Evolutionary conservation across 345 rosid genomes (phyloP), one percentile per base, ranked within the genome.

Genomic region (Dovyalis caffra): DNA sequence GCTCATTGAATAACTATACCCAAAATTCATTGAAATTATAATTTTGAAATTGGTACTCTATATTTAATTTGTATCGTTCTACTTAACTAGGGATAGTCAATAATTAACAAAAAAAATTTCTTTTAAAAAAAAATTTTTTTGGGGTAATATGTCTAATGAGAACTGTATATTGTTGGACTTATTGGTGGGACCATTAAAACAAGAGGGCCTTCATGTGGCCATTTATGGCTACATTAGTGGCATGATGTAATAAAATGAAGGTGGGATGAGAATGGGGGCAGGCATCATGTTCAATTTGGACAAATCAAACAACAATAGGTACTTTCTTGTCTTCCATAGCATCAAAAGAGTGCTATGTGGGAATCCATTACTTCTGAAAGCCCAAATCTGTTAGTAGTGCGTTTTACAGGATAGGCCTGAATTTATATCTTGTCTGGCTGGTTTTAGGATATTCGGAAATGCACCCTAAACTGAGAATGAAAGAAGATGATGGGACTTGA

Each of bases 241-340:
- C 26, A 26, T 28, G 15, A 40, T 3, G 47, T 57, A 28, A 5
- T 5, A 57, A 23, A n/a, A 8, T 6, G 18, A 5, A 1, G 45
- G 57, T 26, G 66, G 57, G 20, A 35, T 28, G 18, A 33, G 26
- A 51, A 21, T 51, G 9, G 57, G 23, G 2, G 0, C 28, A 26
- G 60, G 11, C 61, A 18, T 6, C 43, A 33, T 53, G n/a, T 31
- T n/a, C 51, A 11, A 8, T 71, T 38, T 58, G 64, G 74, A 71
- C 35, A 60, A 37, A 57, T 61, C 37, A 40, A 40, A 20, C 7
- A 38, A 9, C 11, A 38, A 34, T 35, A n/a, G 5, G 56, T 26
- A 32, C 10, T 40, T 61, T 40, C 67, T 71, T 71, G 57, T 61
- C 75, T 37, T 40, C 67, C 29, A 38, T 28, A 5, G 56, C 51